Percentiles rank a stretch among this genome's conserved stretches.
These are phyloP conservation scores for Venturia asperata DNA, from an alignment of 2,329 filamentous ascomycete species.

Conservation along the genomic window DNA sequence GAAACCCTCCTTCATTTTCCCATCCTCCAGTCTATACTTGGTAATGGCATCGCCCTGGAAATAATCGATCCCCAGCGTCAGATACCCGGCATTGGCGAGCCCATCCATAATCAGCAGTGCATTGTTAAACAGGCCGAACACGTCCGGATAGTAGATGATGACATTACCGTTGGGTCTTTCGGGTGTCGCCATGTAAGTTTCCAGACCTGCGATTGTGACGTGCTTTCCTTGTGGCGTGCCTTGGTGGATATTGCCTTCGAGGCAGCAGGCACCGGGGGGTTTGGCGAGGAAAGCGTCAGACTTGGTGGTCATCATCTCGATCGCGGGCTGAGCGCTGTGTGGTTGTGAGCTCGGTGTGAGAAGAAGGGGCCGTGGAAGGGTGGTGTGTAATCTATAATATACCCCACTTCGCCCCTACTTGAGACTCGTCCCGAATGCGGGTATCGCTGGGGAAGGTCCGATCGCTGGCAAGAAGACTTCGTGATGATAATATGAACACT, in stretches of 20 bases:
- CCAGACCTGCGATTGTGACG: slow-evolving; percentile 30
- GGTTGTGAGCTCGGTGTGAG: background rate
- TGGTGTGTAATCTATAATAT: background rate
- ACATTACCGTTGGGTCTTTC: slow-evolving; percentile 36
- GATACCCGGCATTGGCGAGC: slow-evolving; percentile 40
- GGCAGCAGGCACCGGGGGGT: slow-evolving; percentile 35
- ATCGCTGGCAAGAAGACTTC: too few relatives aligned
- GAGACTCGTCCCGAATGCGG: background rate
- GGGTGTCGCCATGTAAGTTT: slow-evolving; percentile 35
- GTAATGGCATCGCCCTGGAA: slow-evolving; percentile 41
- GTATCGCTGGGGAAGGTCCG: background rate
- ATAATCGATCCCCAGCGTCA: slow-evolving; percentile 40
- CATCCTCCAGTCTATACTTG: slow-evolving; percentile 35
- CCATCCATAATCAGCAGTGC: slow-evolving; percentile 42
- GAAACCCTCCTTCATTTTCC: slow-evolving; percentile 34
- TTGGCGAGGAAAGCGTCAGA: slow-evolving; percentile 25
- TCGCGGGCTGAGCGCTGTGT: background rate
- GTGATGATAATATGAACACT: too few relatives aligned
- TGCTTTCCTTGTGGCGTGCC: slow-evolving; percentile 34
- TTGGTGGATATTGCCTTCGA: slow-evolving; percentile 35
- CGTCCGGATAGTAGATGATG: slow-evolving; percentile 42
- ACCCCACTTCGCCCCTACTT: background rate
- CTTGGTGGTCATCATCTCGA: background rate
- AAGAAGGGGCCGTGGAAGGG: background rate
- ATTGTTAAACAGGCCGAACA: slow-evolving; percentile 41